These are phyloP conservation scores for Clathrospora elynae DNA, from an alignment of 2,329 filamentous ascomycete species.

Conservation along the genomic window DNA sequence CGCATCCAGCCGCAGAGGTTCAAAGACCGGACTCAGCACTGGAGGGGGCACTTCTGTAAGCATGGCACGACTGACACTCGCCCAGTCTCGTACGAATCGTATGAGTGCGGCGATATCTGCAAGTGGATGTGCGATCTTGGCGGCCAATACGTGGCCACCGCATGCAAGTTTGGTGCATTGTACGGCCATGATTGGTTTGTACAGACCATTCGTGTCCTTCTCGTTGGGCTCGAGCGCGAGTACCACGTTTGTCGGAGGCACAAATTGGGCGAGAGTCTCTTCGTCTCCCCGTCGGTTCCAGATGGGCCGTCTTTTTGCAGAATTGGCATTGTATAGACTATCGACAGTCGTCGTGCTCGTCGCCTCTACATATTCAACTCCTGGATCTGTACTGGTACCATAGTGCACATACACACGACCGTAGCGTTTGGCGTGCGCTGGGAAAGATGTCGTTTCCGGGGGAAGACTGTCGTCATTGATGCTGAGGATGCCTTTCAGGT, in stretches of 20 bases:
- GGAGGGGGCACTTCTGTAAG: neutral
- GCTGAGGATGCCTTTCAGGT: conserved; percentile 5
- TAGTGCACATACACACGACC: conserved; percentile 13
- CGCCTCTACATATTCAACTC: conserved; percentile 7
- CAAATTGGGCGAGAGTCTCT: conserved; percentile 1
- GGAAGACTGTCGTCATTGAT: conserved; percentile 1
- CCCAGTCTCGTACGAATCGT: conserved; percentile 13
- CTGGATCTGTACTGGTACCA: conserved; percentile 4
- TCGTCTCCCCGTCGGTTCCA: conserved; percentile 5
- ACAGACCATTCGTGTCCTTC: conserved; percentile 3
- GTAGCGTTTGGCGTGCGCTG: conserved; percentile 10
- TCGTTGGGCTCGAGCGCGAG: conserved; percentile 8
- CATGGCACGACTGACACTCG: conserved; percentile 7
- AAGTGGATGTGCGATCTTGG: conserved; percentile 13
- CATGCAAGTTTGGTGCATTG: conserved; percentile 11
- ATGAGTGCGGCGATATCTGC: conserved; percentile 13
- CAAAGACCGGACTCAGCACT: conserved; percentile 3
- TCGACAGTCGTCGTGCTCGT: conserved; percentile 3
- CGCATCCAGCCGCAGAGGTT: neutral
- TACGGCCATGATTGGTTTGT: conserved; percentile 14
- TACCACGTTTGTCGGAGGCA: conserved; percentile 1
- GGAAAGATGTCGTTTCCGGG: conserved; percentile 4
- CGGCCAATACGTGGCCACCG: conserved; percentile 11
- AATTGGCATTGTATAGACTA: neutral
- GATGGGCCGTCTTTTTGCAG: neutral